Evolutionary conservation across 2,329 filamentous ascomycete species (phyloP), one percentile per base, ranked within the genome.

Genomic region (Ophiostoma montium): DNA sequence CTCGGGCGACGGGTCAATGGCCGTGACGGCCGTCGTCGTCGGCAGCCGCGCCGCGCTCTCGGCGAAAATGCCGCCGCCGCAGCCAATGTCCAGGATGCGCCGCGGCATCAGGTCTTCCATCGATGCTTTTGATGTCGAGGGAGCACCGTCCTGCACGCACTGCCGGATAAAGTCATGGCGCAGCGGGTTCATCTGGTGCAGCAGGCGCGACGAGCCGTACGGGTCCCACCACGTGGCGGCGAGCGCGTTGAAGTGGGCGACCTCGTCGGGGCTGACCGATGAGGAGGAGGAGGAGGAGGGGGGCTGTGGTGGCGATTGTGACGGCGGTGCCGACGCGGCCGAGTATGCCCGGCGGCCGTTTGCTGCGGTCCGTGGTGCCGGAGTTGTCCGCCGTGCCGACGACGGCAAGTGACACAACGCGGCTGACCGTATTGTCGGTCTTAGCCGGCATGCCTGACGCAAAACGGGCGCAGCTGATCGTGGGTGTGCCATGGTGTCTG

Each of bases 201-300:
- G 79, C 51, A 95, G 80, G 35, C 90, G 80, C 4, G 88, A 95
- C 7, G 90, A 83, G 47, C 92, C 92, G 61, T 95, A 81, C 1
- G 90, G 86, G 66, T 96, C 89, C 92, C 92, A 98, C 92, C 92
- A 98, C 59, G 83, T 83, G 56, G 85, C 86, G 56, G 92, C 92
- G 60, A 98, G 86, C 54, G 80, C 80, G 61, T 88, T 88, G 76
- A 98, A 98, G 70, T 98, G 92, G 16, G 84, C 85, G 55, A 98
- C 79, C 70, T 98, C 90, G 56, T 82, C 78, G 48, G 85, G 76
- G 59, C 94, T 94, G 66, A 98, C 86, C 49, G 86, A 88, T 44
- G 83, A 80, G 58, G 63, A 56, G 42, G 63, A 36, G 2, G 53
- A 27, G 2, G 50, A 16, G 3, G 49, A 43, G n/a, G n/a, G n/a